A percentile compares a stretch with the other conserved stretches of the same genome.
Evolutionary conservation across 2,329 filamentous ascomycete genomes (phyloP).

Genomic region (Neurospora sp.): DNA sequence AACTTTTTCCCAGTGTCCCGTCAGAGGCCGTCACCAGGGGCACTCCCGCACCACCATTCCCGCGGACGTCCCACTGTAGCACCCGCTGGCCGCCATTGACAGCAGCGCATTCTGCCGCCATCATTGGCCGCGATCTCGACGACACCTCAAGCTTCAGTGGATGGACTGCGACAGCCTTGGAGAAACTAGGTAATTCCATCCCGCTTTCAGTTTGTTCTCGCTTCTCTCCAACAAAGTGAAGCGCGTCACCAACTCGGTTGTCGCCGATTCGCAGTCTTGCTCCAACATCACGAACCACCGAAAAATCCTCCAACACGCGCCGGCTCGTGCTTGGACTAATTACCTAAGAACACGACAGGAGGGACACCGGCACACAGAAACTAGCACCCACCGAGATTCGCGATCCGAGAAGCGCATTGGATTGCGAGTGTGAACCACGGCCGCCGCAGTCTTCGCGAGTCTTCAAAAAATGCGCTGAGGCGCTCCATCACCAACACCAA

Average conservation of each 20-base stretch:
- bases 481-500: not conserved
- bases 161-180: not conserved
- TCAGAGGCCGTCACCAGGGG: not conserved
- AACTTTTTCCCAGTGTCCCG: slow-evolving; percentile 11
- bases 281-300: not conserved
- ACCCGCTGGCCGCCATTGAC: not conserved
- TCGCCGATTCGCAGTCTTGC: not conserved
- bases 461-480: slow-evolving; percentile 13
- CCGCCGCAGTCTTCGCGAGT: not conserved
- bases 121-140: not conserved
- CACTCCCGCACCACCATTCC: not conserved
- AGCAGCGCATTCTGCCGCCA: not conserved
- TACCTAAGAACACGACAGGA: not conserved
- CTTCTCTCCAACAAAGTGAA: not conserved
- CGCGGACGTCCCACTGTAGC: not conserved
- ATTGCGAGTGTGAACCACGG: not conserved
- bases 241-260: slow-evolving; percentile 3
- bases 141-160: not conserved
- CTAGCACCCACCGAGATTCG: not conserved
- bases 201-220: not conserved
- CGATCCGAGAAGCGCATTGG: not conserved
- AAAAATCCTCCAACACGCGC: not conserved
- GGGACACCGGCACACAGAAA: not conserved
- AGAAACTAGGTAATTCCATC: not conserved
- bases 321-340: not conserved